Percentiles rank a stretch among this genome's conserved stretches.
Evolutionary conservation across 2,329 filamentous ascomycete genomes (phyloP).

Genomic region (Didymella pinodella): DNA sequence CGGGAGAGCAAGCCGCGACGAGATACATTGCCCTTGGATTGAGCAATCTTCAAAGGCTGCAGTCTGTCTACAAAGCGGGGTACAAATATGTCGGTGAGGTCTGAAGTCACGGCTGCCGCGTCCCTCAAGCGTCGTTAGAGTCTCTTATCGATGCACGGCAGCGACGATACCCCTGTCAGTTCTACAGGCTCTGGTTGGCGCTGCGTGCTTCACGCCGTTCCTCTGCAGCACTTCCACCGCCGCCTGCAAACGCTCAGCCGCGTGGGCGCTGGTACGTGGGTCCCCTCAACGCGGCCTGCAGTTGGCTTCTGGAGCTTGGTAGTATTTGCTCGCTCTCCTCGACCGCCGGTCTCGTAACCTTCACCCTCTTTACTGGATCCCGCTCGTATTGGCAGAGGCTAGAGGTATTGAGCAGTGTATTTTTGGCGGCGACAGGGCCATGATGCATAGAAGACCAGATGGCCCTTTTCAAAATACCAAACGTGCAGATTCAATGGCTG

Average conservation of each 20-base stretch:
- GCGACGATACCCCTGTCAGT: constrained; percentile 27
- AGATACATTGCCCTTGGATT: constrained; percentile 14
- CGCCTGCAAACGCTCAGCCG: constrained; percentile 42
- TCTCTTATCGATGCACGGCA: constrained; percentile 38
- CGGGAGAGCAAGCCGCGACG: constrained; percentile 18
- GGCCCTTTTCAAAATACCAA: not conserved
- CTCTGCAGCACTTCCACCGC: constrained; percentile 29
- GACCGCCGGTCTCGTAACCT: constrained; percentile 21
- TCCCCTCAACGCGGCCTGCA: constrained; percentile 23
- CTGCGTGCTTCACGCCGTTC: constrained; percentile 13
- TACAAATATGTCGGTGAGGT: constrained; percentile 40
- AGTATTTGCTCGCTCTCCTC: constrained; percentile 3
- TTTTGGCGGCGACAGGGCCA: constrained; percentile 20
- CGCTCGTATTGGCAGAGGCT: constrained; percentile 30
- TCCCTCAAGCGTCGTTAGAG: constrained; percentile 31
- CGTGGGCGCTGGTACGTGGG: constrained; percentile 28
- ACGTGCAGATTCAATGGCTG: constrained; percentile 23
- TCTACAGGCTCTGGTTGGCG: constrained; percentile 22
- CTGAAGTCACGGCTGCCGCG: constrained; percentile 25
- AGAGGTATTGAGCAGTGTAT: constrained; percentile 31
- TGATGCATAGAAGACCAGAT: constrained; percentile 20
- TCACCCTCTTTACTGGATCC: constrained; percentile 29
- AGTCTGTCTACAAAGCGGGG: constrained; percentile 31
- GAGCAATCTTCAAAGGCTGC: constrained; percentile 10
- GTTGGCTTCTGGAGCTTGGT: constrained; percentile 16